A percentile compares a stretch with the other conserved stretches of the same genome.
These are phyloP conservation scores for Coniochaeta sp. DNA, from an alignment of 2,329 filamentous ascomycete genomes.

Conservation along the genomic window DNA sequence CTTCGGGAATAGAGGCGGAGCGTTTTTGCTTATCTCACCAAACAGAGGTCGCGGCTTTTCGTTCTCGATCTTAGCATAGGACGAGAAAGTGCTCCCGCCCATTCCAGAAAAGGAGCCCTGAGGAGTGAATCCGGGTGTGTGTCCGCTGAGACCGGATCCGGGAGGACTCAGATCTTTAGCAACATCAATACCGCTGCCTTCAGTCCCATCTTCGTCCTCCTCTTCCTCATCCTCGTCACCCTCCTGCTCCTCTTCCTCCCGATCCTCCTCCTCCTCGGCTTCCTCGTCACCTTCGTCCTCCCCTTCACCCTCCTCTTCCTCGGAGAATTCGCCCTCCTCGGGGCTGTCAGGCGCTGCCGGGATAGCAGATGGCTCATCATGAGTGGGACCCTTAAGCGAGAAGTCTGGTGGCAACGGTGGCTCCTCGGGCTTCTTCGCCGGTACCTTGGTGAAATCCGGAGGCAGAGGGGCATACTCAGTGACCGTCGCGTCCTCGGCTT, in stretches of 20 bases:
- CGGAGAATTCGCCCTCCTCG: conserved; percentile 18
- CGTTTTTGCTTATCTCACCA: conserved; percentile 43
- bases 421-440: conserved; percentile 11
- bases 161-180: conserved; percentile 54
- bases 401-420: conserved; percentile 19
- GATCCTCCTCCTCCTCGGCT: conserved; percentile 30
- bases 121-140: conserved; percentile 43
- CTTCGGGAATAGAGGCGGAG: conserved; percentile 44
- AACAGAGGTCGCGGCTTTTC: conserved; percentile 40
- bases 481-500: conserved; percentile 5
- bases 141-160: conserved; percentile 26
- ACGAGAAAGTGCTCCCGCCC: conserved; percentile 37
- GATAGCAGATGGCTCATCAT: conserved; percentile 5
- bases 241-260: conserved; percentile 30
- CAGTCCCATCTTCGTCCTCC: conserved; percentile 36
- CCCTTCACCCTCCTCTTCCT: conserved; percentile 26
- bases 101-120: conserved; percentile 51
- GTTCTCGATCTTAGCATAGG: conserved; percentile 36
- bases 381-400: background rate
- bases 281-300: conserved; percentile 30
- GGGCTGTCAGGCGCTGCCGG: conserved; percentile 26
- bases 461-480: conserved; percentile 21
- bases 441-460: conserved; percentile 24
- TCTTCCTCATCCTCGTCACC: conserved; percentile 35
- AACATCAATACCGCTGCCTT: conserved; percentile 58